These are phyloP conservation scores for Tephrocybe rancida DNA, from an alignment of 768 basidiomycete genomes.

Conservation along the genomic window DNA sequence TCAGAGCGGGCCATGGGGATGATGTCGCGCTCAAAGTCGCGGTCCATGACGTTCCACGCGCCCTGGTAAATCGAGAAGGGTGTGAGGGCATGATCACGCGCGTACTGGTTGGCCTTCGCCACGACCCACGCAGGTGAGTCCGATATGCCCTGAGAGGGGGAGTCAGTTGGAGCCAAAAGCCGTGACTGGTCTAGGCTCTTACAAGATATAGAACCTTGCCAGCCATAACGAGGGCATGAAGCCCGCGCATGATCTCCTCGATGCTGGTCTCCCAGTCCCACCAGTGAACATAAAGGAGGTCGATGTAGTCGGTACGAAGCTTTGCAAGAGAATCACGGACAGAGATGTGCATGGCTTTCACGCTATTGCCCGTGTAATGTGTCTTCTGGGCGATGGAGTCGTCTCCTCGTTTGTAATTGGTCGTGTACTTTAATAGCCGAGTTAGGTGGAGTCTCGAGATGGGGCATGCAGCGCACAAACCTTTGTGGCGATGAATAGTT, in stretches of 20 bases:
- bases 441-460: neutral
- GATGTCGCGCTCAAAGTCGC: slow-evolving; percentile 54
- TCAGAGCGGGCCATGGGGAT: slow-evolving; percentile 45
- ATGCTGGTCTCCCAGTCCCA: slow-evolving; percentile 55
- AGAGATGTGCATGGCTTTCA: slow-evolving; percentile 40
- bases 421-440: slow-evolving; percentile 13
- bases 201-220: no score
- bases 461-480: no score
- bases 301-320: slow-evolving; percentile 42
- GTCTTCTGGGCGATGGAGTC: no score
- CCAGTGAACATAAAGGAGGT: no score
- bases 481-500: slow-evolving; percentile 47
- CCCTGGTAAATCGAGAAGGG: no score
- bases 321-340: slow-evolving; percentile 43
- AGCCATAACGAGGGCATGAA: slow-evolving; percentile 52
- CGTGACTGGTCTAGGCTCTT: slow-evolving; percentile 47
- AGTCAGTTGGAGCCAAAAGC: neutral
- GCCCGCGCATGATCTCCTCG: slow-evolving; percentile 56
- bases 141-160: slow-evolving; percentile 33
- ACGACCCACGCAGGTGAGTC: slow-evolving; percentile 54
- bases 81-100: slow-evolving; percentile 46
- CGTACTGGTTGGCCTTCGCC: slow-evolving; percentile 50
- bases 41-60: no score
- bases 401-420: slow-evolving; percentile 19
- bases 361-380: slow-evolving; percentile 38